Conservation (phyloP, 495 filamentous ascomycete genomes). For the Xylaria cubensis region DNA sequence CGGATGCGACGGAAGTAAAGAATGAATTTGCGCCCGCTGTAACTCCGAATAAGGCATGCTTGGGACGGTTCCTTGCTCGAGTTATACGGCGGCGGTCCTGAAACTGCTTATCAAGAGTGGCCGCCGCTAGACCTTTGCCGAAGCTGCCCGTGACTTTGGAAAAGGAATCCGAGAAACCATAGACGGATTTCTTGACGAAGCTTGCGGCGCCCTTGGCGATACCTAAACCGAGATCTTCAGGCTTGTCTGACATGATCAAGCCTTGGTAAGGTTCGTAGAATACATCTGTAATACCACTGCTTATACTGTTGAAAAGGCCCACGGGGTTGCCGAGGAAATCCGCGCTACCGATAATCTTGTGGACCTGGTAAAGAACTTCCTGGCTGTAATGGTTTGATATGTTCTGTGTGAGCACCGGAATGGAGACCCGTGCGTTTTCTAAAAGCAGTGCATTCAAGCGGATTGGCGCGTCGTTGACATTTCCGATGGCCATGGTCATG, state of each 20-base stretch:
- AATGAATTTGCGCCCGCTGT: slow-evolving; percentile 96
- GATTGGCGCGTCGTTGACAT: slow-evolving; percentile 96
- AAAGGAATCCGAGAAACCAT: slow-evolving; percentile 93
- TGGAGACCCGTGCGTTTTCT: slow-evolving; percentile 92
- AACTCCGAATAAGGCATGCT: slow-evolving; percentile 95
- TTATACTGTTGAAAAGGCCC: slow-evolving; percentile 96
- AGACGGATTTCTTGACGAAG: slow-evolving; percentile 98
- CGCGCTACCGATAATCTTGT: slow-evolving; percentile 94
- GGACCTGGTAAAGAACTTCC: slow-evolving; percentile 91
- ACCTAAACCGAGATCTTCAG: slow-evolving; percentile 91
- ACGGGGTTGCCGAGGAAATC: slow-evolving; percentile 99
- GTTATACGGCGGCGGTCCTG: slow-evolving; percentile 95
- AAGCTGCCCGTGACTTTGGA: slow-evolving; percentile 96
- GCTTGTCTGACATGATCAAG: slow-evolving; percentile 91
- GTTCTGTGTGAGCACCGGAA: slow-evolving; percentile 80
- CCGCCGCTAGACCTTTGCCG: slow-evolving; percentile 91
- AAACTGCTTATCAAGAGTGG: slow-evolving; percentile 97
- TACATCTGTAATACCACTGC: slow-evolving; percentile 93
- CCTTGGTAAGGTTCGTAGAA: slow-evolving; percentile 99
- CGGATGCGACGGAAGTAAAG: slow-evolving; percentile 87
- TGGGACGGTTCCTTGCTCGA: slow-evolving; percentile 89
- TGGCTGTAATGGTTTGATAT: slow-evolving; percentile 94
- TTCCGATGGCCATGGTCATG: slow-evolving; percentile 98
- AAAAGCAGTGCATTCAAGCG: slow-evolving; percentile 91
- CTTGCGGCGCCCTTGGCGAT: slow-evolving; percentile 96